These are phyloP conservation scores for Acanthochlamys bracteata DNA, from an alignment of 106 monocot species.

Conservation along the genomic window DNA sequence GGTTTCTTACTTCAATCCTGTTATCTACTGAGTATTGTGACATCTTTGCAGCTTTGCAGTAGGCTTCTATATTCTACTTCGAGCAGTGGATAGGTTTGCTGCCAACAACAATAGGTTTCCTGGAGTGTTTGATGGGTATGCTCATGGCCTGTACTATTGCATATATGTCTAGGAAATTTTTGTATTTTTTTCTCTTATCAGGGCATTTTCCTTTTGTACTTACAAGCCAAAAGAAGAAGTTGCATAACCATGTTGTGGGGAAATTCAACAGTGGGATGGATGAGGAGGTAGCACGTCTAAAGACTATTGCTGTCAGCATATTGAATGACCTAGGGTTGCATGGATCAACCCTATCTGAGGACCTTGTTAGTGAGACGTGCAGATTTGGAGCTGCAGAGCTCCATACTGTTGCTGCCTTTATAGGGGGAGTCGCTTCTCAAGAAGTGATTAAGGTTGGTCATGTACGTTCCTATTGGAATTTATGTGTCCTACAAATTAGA, in stretches of 20 bases:
- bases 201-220: background rate
- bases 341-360: constrained; percentile 57
- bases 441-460: constrained; percentile 82
- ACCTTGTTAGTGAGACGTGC: constrained; percentile 82
- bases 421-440: constrained; percentile 90
- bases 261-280: constrained; percentile 42
- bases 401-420: constrained; percentile 74
- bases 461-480: too few species aligned
- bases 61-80: constrained; percentile 71
- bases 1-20: too few species aligned
- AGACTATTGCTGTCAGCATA: constrained; percentile 58
- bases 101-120: constrained; percentile 81
- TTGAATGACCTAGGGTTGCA: constrained; percentile 58
- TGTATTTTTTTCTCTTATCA: background rate
- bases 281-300: constrained; percentile 72
- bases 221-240: background rate
- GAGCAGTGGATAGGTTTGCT: constrained; percentile 80
- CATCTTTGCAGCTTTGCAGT: constrained; percentile 44
- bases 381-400: constrained; percentile 83
- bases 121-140: constrained; percentile 73
- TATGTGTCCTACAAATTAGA: too few species aligned
- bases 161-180: background rate
- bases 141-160: background rate
- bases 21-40: too few species aligned
- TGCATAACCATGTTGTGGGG: background rate